Evolutionary conservation across 495 filamentous ascomycete genomes (phyloP), one percentile per base, ranked within the genome.

Genomic region (Penicillium daleae): DNA sequence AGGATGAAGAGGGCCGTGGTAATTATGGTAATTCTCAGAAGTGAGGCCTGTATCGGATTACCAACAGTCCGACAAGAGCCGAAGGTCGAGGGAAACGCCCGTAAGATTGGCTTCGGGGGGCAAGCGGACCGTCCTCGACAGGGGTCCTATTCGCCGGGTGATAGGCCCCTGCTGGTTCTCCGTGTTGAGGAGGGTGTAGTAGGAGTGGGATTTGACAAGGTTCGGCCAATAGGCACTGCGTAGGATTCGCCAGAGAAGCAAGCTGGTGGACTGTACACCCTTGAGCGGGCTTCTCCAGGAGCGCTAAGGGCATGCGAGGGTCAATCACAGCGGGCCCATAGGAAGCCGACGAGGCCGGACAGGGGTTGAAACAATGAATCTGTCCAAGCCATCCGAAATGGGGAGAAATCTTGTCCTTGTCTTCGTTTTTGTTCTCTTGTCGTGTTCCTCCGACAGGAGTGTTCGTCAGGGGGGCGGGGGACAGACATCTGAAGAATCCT

Each of bases 61-160:
- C 48, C 12, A 17, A 29, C 13, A 57, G 46, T 53, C 56, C 58
- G 58, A 35, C 49, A 67, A 31, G 50, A 42, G 40, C 55, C 59
- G 55, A 39, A 48, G 12, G 57, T 6, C 6, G n/a, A 12, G 32
- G 32, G 17, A 37, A 35, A 64, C 52, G 59, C 59, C 59, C 56
- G 62, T 67, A 59, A 67, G 67, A 62, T 56, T 65, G 44, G 12
- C 46, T 59, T 57, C 52, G 52, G 56, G 51, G 48, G 37, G n/a
- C 35, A 61, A 62, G 48, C 31, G 51, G 59, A 57, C 27, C 37
- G 22, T 24, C 51, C 31, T n/a, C 49, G 35, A 53, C 50, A 60
- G 39, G 60, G 50, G 37, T 51, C 51, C 21, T 6, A 67, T 67
- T 67, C 54, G 65, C 13, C 37, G 56, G 56, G 22, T 17, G 12